Evolutionary conservation across 192 early-diverging fungal genomes (phyloP), one percentile per base, ranked within the genome.

Genomic region (Entomortierella lignicola): DNA sequence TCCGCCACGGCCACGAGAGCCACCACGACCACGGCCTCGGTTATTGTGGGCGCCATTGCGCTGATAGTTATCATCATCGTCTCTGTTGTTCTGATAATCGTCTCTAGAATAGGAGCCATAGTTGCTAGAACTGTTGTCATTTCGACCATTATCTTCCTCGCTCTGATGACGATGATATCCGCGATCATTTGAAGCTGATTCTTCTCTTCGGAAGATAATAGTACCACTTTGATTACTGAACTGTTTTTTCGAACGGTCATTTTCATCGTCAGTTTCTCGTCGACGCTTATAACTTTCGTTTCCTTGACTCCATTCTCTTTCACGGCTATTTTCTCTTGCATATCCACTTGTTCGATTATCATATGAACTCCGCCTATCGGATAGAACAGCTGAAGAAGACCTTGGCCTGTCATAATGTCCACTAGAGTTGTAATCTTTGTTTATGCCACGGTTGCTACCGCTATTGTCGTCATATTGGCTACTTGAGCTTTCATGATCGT

Each of bases 11-110:
- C 66, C 57, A 51, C 57, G 66, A 31, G n/a, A 13, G 23, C 57
- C 23, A 53, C 66, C 66, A 39, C 66, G 66, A 18, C 66, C 66
- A 4, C 66, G 57, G 6, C 48, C 44, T 41, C 57, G 53, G 17
- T 42, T 54, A 7, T 52, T 55, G 60, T 48, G 50, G 29, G 30
- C 20, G 2, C 55, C 29, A 29, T 51, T 23, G 7, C 32, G 48
- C 44, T 20, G 61, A 2, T 61, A 44, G 13, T 61, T 34, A 63
- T 63, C 48, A 7, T 63, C 61, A 39, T 39, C 21, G 7, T 59
- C 37, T 4, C 8, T 30, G 20, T 52, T 29, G n/a, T 11, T 20
- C 4, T 52, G 20, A 25, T 37, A n/a, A 10, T 52, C 18, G 31
- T 52, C 8, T 63, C 61, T 48, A 4, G 37, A 43, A 37, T 21